A percentile compares a stretch with the other conserved stretches of the same genome.
phyloP scores from a whole-genome alignment of 2,329 filamentous ascomycete species.

The Phyllachora maydis region DNA sequence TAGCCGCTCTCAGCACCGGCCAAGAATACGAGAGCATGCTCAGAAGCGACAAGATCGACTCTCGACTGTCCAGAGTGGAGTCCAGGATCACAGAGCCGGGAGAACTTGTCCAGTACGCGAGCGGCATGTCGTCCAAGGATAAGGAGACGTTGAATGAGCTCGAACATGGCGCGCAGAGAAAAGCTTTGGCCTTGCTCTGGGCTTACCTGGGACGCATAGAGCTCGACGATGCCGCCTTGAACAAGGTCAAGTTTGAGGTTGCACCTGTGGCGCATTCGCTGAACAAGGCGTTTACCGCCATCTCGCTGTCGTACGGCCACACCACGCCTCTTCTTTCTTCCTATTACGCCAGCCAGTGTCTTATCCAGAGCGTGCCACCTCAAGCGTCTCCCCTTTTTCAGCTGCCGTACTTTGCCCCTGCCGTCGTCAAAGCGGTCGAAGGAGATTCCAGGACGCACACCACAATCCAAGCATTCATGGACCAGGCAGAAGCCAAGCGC shows the following conservation, averaged over 20 bases:
- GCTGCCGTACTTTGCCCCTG: constrained; percentile 65
- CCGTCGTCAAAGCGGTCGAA: constrained; percentile 45
- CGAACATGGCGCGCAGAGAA: constrained; percentile 62
- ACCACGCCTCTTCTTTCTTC: constrained; percentile 65
- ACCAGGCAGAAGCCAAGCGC: constrained; percentile 54
- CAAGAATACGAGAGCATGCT: constrained; percentile 67
- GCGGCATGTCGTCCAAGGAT: constrained; percentile 51
- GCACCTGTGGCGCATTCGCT: constrained; percentile 71
- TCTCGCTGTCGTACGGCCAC: constrained; percentile 72
- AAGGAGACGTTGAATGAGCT: constrained; percentile 57
- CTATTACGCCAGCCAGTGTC: constrained; percentile 62
- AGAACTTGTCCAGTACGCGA: constrained; percentile 25
- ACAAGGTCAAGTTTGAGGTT: constrained; percentile 75
- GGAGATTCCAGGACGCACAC: constrained; percentile 56
- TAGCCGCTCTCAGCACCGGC: constrained; percentile 65
- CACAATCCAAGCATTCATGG: constrained; percentile 77
- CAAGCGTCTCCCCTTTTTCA: constrained; percentile 75
- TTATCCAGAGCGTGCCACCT: constrained; percentile 79
- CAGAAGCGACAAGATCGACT: constrained; percentile 58
- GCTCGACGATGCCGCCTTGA: constrained; percentile 55
- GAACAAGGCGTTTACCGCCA: constrained; percentile 71
- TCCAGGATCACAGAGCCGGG: constrained; percentile 51
- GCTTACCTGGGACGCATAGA: constrained; percentile 83
- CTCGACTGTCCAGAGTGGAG: constrained; percentile 66
- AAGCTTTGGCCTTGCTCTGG: constrained; percentile 81